Evolutionary conservation across 2,329 filamentous ascomycete genomes (phyloP).

Genomic region (Kalmusia sp.): DNA sequence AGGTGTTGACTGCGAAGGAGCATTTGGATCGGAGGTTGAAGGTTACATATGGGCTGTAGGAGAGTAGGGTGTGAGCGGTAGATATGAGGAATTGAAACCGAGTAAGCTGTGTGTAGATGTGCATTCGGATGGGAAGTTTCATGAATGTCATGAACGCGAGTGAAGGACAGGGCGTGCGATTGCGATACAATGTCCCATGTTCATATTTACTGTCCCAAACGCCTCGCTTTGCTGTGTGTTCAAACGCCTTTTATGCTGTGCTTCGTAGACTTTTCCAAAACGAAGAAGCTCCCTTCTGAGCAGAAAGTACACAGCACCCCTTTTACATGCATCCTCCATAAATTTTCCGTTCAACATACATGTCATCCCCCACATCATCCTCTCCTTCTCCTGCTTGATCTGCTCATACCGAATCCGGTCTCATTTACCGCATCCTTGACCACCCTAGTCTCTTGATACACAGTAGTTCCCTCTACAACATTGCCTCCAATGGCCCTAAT

Average conservation of each 20-base stretch:
- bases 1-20: slow-evolving; percentile 63
- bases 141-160: background rate
- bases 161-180: too few species aligned
- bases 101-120: too few species aligned
- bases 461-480: slow-evolving; percentile 32
- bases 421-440: slow-evolving; percentile 43
- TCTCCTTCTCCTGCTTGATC: slow-evolving; percentile 34
- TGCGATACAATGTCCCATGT: too few species aligned
- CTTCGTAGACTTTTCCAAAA: background rate
- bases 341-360: background rate
- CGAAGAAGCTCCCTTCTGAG: background rate
- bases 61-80: too few species aligned
- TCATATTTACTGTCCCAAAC: too few species aligned
- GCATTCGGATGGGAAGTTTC: background rate
- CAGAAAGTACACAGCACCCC: background rate
- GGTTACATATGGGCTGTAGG: slow-evolving; percentile 61
- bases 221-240: slow-evolving; percentile 4
- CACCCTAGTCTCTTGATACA: slow-evolving; percentile 39
- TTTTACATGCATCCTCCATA: background rate
- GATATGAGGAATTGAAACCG: too few species aligned
- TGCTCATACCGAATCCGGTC: slow-evolving; percentile 19
- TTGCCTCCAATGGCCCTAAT: slow-evolving; percentile 46
- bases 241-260: background rate
- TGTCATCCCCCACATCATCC: slow-evolving; percentile 18
- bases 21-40: slow-evolving; percentile 65